These are phyloP conservation scores for Nakataea oryzae DNA, from an alignment of 2,329 filamentous ascomycete genomes.

Conservation along the genomic window DNA sequence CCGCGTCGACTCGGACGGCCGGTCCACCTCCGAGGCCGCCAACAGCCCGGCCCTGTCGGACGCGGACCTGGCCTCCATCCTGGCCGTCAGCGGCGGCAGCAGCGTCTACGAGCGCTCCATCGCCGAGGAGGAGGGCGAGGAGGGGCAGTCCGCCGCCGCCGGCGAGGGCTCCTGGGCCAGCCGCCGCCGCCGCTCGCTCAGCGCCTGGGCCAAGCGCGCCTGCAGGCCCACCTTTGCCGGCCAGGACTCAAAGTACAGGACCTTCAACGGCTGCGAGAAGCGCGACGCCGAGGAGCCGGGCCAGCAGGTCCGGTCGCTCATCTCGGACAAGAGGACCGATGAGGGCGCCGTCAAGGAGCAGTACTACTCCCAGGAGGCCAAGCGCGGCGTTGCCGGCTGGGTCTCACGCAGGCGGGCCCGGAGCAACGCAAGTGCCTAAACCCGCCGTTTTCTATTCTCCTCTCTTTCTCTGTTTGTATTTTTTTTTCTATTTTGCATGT, in stretches of 20 bases:
- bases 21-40: not conserved
- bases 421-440: not conserved
- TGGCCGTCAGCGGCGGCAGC: conserved; percentile 12
- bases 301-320: not conserved
- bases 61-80: not conserved
- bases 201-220: too few species aligned
- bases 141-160: not conserved
- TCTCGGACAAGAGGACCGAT: not conserved
- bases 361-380: not conserved
- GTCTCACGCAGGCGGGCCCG: not conserved
- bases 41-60: too few species aligned
- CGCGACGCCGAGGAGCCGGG: not conserved
- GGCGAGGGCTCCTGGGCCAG: not conserved
- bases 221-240: not conserved
- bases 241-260: not conserved
- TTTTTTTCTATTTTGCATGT: not conserved
- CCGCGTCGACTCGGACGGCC: not conserved
- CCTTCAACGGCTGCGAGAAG: not conserved
- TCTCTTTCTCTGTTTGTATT: not conserved
- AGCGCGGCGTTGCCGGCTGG: not conserved
- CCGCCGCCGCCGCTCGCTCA: not conserved
- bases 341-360: not conserved
- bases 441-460: not conserved
- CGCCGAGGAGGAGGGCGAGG: conserved; percentile 12
- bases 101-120: conserved; percentile 37